Evolutionary conservation across 371 early-diverging fungal genomes (phyloP), one percentile per base, ranked within the genome.

Genomic region (Mucor mucedo): DNA sequence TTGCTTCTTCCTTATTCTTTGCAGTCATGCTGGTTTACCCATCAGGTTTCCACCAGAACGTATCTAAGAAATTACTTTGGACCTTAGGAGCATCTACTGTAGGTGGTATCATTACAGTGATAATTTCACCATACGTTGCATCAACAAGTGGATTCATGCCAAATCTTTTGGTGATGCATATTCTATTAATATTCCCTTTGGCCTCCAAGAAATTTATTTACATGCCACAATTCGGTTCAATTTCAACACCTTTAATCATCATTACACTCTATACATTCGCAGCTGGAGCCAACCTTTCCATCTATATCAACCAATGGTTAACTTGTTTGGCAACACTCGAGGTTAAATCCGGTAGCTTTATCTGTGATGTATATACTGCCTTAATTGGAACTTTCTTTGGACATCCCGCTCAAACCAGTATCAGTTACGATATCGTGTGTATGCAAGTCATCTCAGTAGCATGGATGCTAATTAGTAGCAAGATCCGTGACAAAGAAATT

Each of bases 391-490:
- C 70, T 4, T 76, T 76, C 45, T 69, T 72, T n/a, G 27, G 39
- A 10, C 76, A 76, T 48, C 77, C 81, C 8, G 81, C 78, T 3
- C 81, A 78, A 54, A 65, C 75, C 0, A 76, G 76, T 48, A 76
- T 80, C 16, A 74, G 76, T 40, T 74, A 58, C 13, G 81, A 80
- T 60, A 69, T 75, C 4, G 53, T 73, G 4, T 70, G 69, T 55
- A 69, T 74, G 40, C 66, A 72, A 39, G 0, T 72, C 5, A 64
- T 76, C 27, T 61, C 71, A 16, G 53, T 68, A 4, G 58, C 55
- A 8, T 80, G 81, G 81, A 76, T 80, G 68, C 38, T 56, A 6
- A 52, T 48, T 0, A 57, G 70, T 47, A 60, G 65, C 6, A 42
- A 52, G 42, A 39, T 6, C 11, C n/a, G 50, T 11, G 48, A 16